Conservation (phyloP, 768 basidiomycete species). For the Lactarius hengduanensis region DNA sequence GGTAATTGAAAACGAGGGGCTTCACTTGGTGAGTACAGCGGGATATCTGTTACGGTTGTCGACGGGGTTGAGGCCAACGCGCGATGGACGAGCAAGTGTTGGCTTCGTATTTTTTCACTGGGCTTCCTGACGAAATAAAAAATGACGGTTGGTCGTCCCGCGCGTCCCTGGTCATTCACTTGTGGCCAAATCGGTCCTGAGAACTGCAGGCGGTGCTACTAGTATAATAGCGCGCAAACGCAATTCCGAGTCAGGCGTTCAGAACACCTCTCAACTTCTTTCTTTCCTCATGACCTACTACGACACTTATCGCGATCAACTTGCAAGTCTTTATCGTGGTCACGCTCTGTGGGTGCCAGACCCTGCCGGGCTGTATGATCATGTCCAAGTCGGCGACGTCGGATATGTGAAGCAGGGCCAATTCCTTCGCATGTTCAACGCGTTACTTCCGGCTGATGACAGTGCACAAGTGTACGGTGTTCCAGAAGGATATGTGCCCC, state of each 20-base stretch:
- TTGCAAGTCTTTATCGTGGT: slow-evolving; percentile 15
- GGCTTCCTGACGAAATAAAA: too few relatives aligned
- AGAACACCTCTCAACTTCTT: not conserved
- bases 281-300: not conserved
- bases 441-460: slow-evolving; percentile 12
- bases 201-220: not conserved
- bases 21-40: slow-evolving; percentile 33
- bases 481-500: slow-evolving; percentile 8
- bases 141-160: too few relatives aligned
- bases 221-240: too few relatives aligned
- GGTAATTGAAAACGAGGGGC: not conserved
- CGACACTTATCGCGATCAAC: slow-evolving; percentile 19
- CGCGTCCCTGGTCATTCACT: not conserved
- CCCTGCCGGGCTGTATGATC: slow-evolving; percentile 20
- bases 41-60: too few relatives aligned
- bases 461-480: slow-evolving; percentile 3
- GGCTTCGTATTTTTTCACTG: too few relatives aligned
- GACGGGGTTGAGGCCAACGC: too few relatives aligned
- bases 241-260: too few relatives aligned
- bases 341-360: slow-evolving; percentile 27
- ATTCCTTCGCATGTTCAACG: slow-evolving; percentile 27
- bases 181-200: too few relatives aligned
- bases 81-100: not conserved
- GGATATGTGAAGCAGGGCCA: slow-evolving; percentile 24
- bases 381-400: slow-evolving; percentile 28